Percentiles rank a stretch among this genome's conserved stretches.
phyloP scores from a whole-genome alignment of 345 rosid genomes.

The Gossypium thurberi region DNA sequence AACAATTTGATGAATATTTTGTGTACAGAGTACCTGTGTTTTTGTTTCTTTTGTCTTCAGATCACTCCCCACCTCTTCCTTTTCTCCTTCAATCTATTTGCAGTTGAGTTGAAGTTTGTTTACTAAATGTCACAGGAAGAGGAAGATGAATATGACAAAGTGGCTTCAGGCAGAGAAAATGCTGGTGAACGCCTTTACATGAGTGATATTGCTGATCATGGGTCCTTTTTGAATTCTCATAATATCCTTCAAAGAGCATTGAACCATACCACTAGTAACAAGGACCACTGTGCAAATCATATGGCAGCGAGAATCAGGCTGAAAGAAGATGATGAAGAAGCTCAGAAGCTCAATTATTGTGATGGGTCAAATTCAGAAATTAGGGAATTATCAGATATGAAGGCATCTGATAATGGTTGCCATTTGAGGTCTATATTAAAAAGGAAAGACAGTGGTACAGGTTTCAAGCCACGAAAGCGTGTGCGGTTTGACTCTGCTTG shows the following conservation, averaged over 20 bases:
- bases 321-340: conserved; percentile 66
- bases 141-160: conserved; percentile 77
- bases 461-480: conserved; percentile 42
- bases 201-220: conserved; percentile 33
- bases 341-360: conserved; percentile 24
- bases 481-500: conserved; percentile 52
- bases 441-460: conserved; percentile 43
- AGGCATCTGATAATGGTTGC: conserved; percentile 9
- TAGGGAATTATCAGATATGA: conserved; percentile 4
- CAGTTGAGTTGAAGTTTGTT: background rate
- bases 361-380: conserved; percentile 20
- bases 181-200: conserved; percentile 44
- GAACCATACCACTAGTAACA: conserved; percentile 12
- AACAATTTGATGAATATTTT: background rate
- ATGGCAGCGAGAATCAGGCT: conserved; percentile 66
- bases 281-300: conserved; percentile 69
- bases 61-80: background rate
- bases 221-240: conserved; percentile 32
- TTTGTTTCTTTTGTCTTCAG: background rate
- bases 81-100: background rate
- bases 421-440: conserved; percentile 47
- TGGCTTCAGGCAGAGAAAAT: conserved; percentile 58
- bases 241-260: conserved; percentile 30
- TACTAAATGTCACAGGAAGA: conserved; percentile 47
- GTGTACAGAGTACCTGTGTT: background rate